Base-by-base conservation (phyloP, 495 filamentous ascomycete species). In the Amniculicola lignicola region DNA sequence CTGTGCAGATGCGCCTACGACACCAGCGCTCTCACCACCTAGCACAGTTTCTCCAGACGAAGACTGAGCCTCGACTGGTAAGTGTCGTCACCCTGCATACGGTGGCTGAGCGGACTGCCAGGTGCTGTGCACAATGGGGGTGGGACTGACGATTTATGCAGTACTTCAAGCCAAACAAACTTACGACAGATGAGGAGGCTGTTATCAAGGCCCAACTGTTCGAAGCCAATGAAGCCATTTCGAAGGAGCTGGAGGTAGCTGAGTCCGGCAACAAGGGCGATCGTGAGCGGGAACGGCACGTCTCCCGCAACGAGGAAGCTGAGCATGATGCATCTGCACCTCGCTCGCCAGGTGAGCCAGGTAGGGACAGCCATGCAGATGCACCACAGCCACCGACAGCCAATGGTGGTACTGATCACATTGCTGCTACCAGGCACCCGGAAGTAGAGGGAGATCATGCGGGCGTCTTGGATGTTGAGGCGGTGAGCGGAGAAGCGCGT, bases 111-210 rank as follows among this genome's bases (percentile, higher is more conserved):
- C 19, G 10, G 7, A 33, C 29, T 33, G 29, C n/a, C n/a, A 33
- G n/a, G 7, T 25, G 10, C 49, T 12, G n/a, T 15, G 27, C 37
- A 28, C 1, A 43, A 22, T 18, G n/a, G 18, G 19, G 24, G 18
- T 57, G 36, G 35, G 42, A n/a, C 33, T 48, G 21, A 59, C 25
- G 36, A 2, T 31, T 9, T 52, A 0, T 35, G 16, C 63, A 96
- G 92, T 92, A 84, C 69, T 98, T 95, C 70, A 85, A 85, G 44
- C 93, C 93, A 4, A 96, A 88, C 86, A 82, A 91, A 64, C 73
- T 87, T 45, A 78, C 80, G 24, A 69, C 77, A 3, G 76, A 76
- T 15, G 81, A 88, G 53, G 82, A 85, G 51, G 78, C 74, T 9
- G 74, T 71, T 31, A 86, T 89, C 68, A 72, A 73, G 46, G 69